Percentiles rank a stretch among this genome's conserved stretches.
Evolutionary conservation across 2,329 filamentous ascomycete species (phyloP).

Genomic region (Aphanocladium album): DNA sequence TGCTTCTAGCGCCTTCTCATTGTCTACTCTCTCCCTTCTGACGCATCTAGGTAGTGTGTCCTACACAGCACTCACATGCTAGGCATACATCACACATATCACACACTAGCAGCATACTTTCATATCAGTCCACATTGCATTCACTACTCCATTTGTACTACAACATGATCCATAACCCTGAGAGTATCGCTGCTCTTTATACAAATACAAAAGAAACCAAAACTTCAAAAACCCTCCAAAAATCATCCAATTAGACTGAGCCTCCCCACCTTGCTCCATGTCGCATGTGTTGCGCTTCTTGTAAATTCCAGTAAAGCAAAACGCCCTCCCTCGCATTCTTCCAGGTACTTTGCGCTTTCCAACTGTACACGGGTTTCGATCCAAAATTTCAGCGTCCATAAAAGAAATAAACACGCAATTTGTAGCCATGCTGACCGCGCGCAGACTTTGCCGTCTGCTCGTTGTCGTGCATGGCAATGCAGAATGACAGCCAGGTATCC

Average conservation of each 20-base stretch:
- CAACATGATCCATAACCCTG: neutral
- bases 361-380: neutral
- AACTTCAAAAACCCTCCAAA: neutral
- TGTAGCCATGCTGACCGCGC: neutral
- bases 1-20: neutral
- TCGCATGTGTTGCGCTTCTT: neutral
- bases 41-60: neutral
- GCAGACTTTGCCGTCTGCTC: neutral
- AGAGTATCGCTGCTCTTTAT: conserved; percentile 10
- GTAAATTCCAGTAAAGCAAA: neutral
- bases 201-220: conserved; percentile 4
- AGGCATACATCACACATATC: neutral
- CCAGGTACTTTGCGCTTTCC: neutral
- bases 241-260: neutral
- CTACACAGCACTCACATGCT: neutral
- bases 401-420: neutral
- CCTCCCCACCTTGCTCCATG: neutral
- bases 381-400: neutral
- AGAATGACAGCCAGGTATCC: neutral
- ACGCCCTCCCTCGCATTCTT: neutral
- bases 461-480: neutral
- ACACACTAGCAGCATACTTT: neutral
- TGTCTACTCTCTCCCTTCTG: neutral
- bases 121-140: neutral
- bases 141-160: neutral